A percentile compares a stretch with the other conserved stretches of the same genome.
Evolutionary conservation across 176 grass and related monocot genomes (phyloP).

Genomic region (Saccharum officinarum): DNA sequence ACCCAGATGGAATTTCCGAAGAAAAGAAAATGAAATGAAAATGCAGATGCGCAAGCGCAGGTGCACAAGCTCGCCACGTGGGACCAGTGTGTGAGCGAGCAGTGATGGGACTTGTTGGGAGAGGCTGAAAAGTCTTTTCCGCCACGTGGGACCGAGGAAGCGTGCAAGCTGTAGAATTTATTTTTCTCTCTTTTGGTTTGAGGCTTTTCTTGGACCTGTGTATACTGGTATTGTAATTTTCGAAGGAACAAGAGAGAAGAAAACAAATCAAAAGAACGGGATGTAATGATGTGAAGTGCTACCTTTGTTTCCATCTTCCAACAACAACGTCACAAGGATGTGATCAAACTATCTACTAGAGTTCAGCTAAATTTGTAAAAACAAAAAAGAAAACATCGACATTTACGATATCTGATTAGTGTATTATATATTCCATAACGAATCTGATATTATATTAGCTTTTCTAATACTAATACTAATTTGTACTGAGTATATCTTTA

Average conservation of each 20-base stretch:
- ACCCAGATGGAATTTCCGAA: background rate
- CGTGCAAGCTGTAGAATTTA: background rate
- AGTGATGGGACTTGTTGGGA: background rate
- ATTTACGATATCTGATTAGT: no score
- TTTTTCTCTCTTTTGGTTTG: background rate
- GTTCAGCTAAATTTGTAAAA: background rate
- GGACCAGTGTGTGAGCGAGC: background rate
- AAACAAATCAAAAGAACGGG: background rate
- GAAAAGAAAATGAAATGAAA: no score
- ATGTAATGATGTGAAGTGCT: no score
- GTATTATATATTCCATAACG: background rate
- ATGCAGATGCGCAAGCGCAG: background rate
- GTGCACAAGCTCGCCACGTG: background rate
- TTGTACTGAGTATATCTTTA: no score
- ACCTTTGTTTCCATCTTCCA: no score
- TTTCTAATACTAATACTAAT: no score
- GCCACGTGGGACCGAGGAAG: background rate
- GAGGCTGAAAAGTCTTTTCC: background rate
- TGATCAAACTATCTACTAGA: no score
- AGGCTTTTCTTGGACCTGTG: background rate
- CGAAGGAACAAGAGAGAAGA: background rate
- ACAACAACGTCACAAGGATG: background rate
- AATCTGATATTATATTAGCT: no score
- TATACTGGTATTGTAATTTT: background rate
- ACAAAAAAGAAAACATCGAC: no score